These are phyloP conservation scores for Houttuynia cordata DNA, from an alignment of 164 flowering plant species.

Conservation along the genomic window DNA sequence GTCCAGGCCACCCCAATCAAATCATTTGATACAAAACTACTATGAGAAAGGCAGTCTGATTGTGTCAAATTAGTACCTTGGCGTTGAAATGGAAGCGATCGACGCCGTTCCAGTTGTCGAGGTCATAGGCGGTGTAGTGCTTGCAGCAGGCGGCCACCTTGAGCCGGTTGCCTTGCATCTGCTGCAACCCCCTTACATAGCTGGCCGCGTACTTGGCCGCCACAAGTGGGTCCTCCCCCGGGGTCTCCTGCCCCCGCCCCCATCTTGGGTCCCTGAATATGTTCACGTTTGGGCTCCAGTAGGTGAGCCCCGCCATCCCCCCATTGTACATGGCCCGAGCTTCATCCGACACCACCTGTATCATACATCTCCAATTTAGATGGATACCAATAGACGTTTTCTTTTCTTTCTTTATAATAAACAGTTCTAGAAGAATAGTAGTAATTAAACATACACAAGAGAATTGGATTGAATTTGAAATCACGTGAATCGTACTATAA, in stretches of 20 bases:
- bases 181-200: not conserved
- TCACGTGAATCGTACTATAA: no score
- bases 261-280: conserved; percentile 5
- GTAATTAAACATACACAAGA: no score
- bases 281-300: not conserved
- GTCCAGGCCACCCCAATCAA: no score
- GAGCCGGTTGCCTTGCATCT: not conserved
- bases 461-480: no score
- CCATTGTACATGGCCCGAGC: conserved; percentile 60
- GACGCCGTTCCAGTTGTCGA: conserved; percentile 1
- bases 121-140: conserved; percentile 2
- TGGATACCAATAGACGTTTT: no score
- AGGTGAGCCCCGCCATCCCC: not conserved
- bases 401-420: no score
- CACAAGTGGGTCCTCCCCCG: conserved; percentile 1
- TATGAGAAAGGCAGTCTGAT: no score
- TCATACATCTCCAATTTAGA: no score
- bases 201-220: not conserved
- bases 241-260: conserved; percentile 2
- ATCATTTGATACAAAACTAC: no score
- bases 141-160: conserved; percentile 3
- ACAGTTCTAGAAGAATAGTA: no score
- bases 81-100: not conserved
- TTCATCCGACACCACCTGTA: conserved; percentile 77
- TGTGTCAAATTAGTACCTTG: not conserved